Percentiles rank a stretch among this genome's conserved stretches.
Conservation (phyloP, 1,139 yeast species). For the Diutina ranongensis region DNA sequence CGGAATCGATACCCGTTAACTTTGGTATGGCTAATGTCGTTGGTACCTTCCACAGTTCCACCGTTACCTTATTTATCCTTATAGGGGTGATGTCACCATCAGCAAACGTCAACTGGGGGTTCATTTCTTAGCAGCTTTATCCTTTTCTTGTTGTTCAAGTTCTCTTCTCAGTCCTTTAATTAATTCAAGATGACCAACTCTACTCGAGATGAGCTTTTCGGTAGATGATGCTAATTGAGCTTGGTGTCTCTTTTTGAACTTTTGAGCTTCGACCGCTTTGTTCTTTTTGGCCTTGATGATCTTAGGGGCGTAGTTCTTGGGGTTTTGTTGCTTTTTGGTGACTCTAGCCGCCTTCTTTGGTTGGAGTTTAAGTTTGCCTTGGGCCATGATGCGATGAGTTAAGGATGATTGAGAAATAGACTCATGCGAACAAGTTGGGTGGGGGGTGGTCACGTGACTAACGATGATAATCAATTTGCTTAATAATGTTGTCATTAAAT, state of each 20-base stretch:
- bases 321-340: conserved; percentile 43
- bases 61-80: background rate
- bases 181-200: conserved; percentile 93
- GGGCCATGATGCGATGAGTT: conserved; percentile 32
- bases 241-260: conserved; percentile 37
- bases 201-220: conserved; percentile 73
- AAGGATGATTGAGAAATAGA: too few species aligned
- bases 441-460: too few species aligned
- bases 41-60: background rate
- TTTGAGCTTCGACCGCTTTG: conserved; percentile 30
- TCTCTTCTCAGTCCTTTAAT: conserved; percentile 88
- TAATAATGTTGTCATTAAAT: background rate
- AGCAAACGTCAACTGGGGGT: background rate
- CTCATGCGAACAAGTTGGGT: too few species aligned
- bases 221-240: conserved; percentile 62
- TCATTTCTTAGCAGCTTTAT: conserved; percentile 9
- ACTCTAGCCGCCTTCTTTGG: conserved; percentile 34
- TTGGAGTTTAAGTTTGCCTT: conserved; percentile 41
- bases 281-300: conserved; percentile 59
- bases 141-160: conserved; percentile 45
- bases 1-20: background rate
- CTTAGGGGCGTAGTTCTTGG: conserved; percentile 69
- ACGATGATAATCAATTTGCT: background rate
- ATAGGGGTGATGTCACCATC: background rate
- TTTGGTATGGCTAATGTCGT: background rate